phyloP scores from a whole-genome alignment of 495 filamentous ascomycete genomes.

The Astrothelium macrocarpum region DNA sequence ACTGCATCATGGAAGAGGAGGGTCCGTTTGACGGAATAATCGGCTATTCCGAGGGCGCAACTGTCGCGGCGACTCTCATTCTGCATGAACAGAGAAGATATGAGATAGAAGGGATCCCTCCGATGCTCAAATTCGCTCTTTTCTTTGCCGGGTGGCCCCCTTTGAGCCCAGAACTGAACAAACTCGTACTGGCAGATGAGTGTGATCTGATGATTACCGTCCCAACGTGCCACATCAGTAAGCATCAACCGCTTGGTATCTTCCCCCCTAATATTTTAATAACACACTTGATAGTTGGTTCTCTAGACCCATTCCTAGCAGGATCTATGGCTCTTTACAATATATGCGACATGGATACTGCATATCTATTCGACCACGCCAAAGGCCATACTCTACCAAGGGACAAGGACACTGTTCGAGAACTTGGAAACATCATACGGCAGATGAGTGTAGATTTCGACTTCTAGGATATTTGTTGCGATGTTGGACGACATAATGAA shows the following conservation, averaged over 20 bases:
- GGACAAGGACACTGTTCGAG: constrained; percentile 12
- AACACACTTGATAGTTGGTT: constrained; percentile 33
- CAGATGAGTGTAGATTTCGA: too few relatives aligned
- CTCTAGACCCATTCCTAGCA: constrained; percentile 44
- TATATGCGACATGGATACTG: constrained; percentile 41
- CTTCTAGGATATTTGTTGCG: too few relatives aligned
- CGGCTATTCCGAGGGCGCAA: constrained; percentile 49
- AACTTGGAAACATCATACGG: constrained; percentile 8
- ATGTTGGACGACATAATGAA: too few relatives aligned
- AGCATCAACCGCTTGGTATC: not conserved
- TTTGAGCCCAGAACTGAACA: constrained; percentile 37
- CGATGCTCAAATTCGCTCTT: constrained; percentile 46
- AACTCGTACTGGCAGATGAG: constrained; percentile 40
- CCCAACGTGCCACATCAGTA: constrained; percentile 45
- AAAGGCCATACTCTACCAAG: constrained; percentile 17
- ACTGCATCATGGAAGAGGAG: constrained; percentile 41
- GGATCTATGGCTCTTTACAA: constrained; percentile 48
- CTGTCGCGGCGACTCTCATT: constrained; percentile 37
- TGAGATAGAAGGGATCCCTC: constrained; percentile 30
- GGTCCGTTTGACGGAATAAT: constrained; percentile 31
- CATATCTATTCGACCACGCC: constrained; percentile 40
- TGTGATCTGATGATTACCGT: constrained; percentile 38
- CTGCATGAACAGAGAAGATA: constrained; percentile 31
- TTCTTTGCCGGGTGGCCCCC: constrained; percentile 49
- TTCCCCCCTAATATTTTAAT: not conserved